Conservation (phyloP, 1,284 basidiomycete genomes). For the Leccinum solheimii region DNA sequence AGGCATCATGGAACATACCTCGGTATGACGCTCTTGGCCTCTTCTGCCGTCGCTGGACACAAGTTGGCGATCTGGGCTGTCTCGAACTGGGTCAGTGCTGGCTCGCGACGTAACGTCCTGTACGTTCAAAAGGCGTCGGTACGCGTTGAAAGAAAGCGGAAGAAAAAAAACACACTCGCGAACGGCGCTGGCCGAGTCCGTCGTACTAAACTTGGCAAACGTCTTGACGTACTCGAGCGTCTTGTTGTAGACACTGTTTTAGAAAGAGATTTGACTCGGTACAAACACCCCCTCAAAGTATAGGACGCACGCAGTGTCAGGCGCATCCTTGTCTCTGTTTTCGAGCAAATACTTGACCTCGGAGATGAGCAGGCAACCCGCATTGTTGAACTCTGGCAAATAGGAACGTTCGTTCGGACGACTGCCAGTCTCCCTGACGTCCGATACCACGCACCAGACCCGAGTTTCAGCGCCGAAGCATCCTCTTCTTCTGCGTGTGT, state of each 20-base stretch:
- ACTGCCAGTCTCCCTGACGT: background rate
- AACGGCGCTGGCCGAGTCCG: constrained; percentile 83
- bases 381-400: constrained; percentile 80
- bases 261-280: background rate
- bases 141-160: background rate
- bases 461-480: constrained; percentile 53
- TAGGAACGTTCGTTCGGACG: background rate
- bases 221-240: constrained; percentile 90
- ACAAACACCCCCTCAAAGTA: background rate
- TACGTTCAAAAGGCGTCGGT: background rate
- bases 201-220: constrained; percentile 87
- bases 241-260: constrained; percentile 82
- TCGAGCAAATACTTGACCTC: constrained; percentile 90
- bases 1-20: constrained; percentile 50
- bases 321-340: constrained; percentile 80
- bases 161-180: constrained; percentile 62
- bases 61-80: constrained; percentile 91
- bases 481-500: constrained; percentile 54
- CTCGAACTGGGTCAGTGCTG: constrained; percentile 84
- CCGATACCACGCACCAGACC: constrained; percentile 39
- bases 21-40: constrained; percentile 89
- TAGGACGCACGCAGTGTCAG: constrained; percentile 71
- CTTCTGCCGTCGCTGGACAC: constrained; percentile 84
- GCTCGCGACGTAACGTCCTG: constrained; percentile 73
- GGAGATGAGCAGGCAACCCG: constrained; percentile 86